Conservation (phyloP, 2,329 filamentous ascomycete species). For the Diaporthe sp. region DNA sequence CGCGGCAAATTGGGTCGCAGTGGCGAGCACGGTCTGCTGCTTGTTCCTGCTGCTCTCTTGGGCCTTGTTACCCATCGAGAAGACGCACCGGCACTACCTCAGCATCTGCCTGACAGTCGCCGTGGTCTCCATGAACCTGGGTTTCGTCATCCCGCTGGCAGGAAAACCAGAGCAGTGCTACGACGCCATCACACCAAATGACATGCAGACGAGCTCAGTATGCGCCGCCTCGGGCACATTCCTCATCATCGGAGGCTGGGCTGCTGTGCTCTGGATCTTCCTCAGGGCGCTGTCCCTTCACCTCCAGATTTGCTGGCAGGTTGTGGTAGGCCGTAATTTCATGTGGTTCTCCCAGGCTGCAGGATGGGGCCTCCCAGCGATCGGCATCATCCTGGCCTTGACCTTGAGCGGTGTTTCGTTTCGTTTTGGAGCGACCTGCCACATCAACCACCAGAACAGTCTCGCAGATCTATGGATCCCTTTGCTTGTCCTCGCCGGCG, state of each 20-base stretch:
- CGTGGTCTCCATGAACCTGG: conserved; percentile 83
- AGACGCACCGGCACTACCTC: conserved; percentile 91
- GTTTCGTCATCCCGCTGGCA: conserved; percentile 89
- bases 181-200: conserved; percentile 91
- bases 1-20: conserved; percentile 85
- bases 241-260: conserved; percentile 86
- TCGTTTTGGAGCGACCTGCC: conserved; percentile 90
- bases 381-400: conserved; percentile 81
- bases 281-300: conserved; percentile 91
- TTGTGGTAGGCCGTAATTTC: conserved; percentile 87
- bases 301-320: conserved; percentile 97
- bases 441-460: conserved; percentile 91
- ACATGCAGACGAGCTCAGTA: conserved; percentile 83
- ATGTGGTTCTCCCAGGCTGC: conserved; percentile 85
- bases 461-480: conserved; percentile 92
- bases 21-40: conserved; percentile 77
- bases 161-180: conserved; percentile 84
- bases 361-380: conserved; percentile 85
- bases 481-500: conserved; percentile 79
- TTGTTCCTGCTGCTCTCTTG: conserved; percentile 84
- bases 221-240: conserved; percentile 92
- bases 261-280: conserved; percentile 89
- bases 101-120: conserved; percentile 86
- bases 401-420: conserved; percentile 92
- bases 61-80: conserved; percentile 82